Conservation (phyloP, 2,329 filamentous ascomycete genomes). For the Fusarium udum region DNA sequence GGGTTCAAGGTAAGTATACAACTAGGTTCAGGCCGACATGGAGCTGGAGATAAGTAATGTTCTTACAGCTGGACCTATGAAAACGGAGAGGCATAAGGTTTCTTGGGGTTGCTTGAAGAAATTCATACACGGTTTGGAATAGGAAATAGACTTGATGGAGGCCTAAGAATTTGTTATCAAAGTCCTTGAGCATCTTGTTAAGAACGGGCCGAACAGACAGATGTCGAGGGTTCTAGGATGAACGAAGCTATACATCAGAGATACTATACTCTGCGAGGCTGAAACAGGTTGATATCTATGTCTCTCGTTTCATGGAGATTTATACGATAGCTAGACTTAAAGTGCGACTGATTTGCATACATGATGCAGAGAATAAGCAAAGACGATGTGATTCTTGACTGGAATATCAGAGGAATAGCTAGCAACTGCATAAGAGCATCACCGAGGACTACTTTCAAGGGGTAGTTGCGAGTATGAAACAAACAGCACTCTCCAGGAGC, state of each 20-base stretch:
- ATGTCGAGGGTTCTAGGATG: neutral
- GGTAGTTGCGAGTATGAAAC: neutral
- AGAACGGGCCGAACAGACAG: neutral
- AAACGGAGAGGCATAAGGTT: neutral
- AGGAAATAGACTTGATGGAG: neutral
- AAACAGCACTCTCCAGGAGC: neutral
- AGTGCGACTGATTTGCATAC: neutral
- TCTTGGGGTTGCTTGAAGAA: no score
- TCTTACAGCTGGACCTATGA: neutral
- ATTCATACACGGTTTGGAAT: neutral
- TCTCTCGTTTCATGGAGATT: neutral
- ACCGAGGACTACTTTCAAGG: neutral
- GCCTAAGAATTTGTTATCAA: no score
- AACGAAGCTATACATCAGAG: neutral
- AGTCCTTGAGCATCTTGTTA: neutral
- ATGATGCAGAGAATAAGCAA: neutral
- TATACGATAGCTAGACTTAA: fast-evolving
- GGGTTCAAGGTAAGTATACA: neutral
- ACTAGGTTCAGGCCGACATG: neutral
- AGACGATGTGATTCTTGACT: fast-evolving
- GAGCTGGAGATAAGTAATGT: neutral
- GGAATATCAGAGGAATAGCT: neutral
- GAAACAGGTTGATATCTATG: neutral
- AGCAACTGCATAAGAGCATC: fast-evolving
- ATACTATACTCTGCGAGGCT: fast-evolving